Base-by-base conservation (phyloP, 2,329 filamentous ascomycete species). In the Talaromyces sp. region DNA sequence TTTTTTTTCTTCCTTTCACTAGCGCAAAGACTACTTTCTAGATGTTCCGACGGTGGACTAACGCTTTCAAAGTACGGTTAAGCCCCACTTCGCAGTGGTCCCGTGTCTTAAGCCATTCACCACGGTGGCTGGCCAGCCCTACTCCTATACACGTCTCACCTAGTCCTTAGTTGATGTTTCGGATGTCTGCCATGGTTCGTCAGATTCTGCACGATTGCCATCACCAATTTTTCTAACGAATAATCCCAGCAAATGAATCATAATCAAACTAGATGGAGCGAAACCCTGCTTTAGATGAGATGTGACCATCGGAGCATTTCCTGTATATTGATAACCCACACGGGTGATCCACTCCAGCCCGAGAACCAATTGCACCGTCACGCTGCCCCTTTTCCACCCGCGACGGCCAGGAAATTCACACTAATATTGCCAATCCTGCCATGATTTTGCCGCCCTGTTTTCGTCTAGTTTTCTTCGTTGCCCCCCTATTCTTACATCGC, bases 321-420 rank as follows among this genome's bases (percentile, higher is more conserved):
- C 35, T 60, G 61, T 60, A n/a, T 27, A 63, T 58, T 64, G 61
- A 64, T 64, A 60, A 51, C 49, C 57, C 54, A 54, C 44, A 53
- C 50, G 43, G 35, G 39, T 16, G 57, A 51, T 56, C 57, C 59
- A 61, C 56, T 41, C 35, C 32, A 37, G 10, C 47, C 43, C 33
- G 33, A 35, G 30, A 43, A 44, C 54, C 43, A 57, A 62, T 55
- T 32, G 41, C 33, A 54, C 33, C 49, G 32, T 49, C 47, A 46
- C 41, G 14, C 32, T 46, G 22, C 51, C 58, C 60, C 58, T 49
- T 62, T 61, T 57, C 39, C 42, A 52, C 51, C 52, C 53, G 56
- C 60, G 52, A 46, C 37, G 51, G 52, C 45, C 54, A 52, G 56
- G 30, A 10, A 41, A 33, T 35, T 29, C 52, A 48, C 17, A n/a